These are phyloP conservation scores for Solanum medicagineum DNA, from an alignment of 257 asterid genomes.

Conservation along the genomic window DNA sequence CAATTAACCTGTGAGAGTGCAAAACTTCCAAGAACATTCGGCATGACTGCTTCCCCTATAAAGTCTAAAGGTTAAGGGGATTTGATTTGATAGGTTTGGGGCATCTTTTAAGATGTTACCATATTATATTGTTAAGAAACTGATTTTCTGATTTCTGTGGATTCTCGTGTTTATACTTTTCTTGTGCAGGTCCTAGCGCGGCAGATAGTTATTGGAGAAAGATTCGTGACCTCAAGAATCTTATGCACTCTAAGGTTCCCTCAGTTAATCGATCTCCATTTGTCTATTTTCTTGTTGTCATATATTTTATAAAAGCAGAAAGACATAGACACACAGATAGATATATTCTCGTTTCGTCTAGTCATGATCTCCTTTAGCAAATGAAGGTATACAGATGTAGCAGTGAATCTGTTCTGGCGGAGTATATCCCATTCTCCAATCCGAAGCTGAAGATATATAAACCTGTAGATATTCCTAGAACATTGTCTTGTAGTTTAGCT, in stretches of 20 bases:
- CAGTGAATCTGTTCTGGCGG: conserved; percentile 36
- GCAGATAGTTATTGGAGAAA: conserved; percentile 29
- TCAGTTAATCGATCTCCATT: background rate
- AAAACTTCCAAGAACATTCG: conserved; percentile 64
- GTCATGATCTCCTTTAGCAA: background rate
- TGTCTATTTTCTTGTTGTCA: background rate
- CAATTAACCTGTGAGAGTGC: conserved; percentile 5
- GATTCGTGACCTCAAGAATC: conserved; percentile 50
- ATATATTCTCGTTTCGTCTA: background rate
- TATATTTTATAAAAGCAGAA: background rate
- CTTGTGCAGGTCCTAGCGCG: conserved; percentile 32
- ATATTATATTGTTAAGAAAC: background rate
- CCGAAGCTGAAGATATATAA: conserved; percentile 39
- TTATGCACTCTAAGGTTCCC: conserved; percentile 79
- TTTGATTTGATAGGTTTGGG: background rate
- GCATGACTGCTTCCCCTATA: conserved; percentile 93
- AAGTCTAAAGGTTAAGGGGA: conserved; percentile 58
- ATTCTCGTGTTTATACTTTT: background rate
- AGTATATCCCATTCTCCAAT: conserved; percentile 40
- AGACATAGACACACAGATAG: too few species aligned
- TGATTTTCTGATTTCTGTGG: background rate
- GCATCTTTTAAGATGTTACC: background rate
- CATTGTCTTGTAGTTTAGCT: conserved; percentile 1
- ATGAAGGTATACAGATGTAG: conserved; percentile 72
- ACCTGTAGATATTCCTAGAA: conserved; percentile 20